Conservation (phyloP, 2,329 filamentous ascomycete species). For the Colletotrichum cereale region DNA sequence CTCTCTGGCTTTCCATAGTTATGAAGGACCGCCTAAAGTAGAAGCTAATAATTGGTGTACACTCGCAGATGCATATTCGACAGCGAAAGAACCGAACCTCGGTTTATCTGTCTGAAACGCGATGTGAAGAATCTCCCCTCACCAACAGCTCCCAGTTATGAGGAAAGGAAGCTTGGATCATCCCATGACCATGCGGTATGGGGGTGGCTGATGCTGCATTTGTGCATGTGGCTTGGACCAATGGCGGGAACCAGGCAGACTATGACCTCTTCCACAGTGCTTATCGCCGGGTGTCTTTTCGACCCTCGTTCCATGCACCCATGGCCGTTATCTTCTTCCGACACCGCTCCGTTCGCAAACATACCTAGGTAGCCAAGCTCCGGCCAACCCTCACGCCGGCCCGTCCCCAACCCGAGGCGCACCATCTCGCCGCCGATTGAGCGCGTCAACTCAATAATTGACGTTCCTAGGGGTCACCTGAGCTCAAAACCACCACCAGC, state of each 20-base stretch:
- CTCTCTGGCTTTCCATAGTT: not conserved
- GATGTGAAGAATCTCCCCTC: slow-evolving; percentile 10
- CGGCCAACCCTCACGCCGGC: slow-evolving; percentile 1
- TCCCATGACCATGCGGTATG: slow-evolving; percentile 25
- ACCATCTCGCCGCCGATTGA: slow-evolving; percentile 14
- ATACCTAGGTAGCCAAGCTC: slow-evolving; percentile 9
- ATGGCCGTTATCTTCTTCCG: slow-evolving; percentile 20
- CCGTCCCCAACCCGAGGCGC: slow-evolving; percentile 9
- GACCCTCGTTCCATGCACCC: not conserved
- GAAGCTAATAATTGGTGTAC: not conserved
- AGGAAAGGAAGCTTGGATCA: slow-evolving; percentile 30
- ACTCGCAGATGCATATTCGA: not conserved
- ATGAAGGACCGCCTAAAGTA: not conserved
- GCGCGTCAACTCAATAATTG: not conserved
- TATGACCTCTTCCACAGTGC: slow-evolving; percentile 31
- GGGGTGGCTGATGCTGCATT: slow-evolving; percentile 27
- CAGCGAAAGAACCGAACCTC: not conserved
- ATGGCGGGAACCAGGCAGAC: slow-evolving; percentile 8
- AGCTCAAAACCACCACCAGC: not conserved
- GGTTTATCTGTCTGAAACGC: slow-evolving; percentile 9
- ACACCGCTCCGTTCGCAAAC: slow-evolving; percentile 35
- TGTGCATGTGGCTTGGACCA: slow-evolving; percentile 28
- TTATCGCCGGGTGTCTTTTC: not conserved
- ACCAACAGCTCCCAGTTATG: not conserved
- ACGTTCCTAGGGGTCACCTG: not conserved